Conservation (phyloP, 768 basidiomycete species). For the Boletus reticuloceps region DNA sequence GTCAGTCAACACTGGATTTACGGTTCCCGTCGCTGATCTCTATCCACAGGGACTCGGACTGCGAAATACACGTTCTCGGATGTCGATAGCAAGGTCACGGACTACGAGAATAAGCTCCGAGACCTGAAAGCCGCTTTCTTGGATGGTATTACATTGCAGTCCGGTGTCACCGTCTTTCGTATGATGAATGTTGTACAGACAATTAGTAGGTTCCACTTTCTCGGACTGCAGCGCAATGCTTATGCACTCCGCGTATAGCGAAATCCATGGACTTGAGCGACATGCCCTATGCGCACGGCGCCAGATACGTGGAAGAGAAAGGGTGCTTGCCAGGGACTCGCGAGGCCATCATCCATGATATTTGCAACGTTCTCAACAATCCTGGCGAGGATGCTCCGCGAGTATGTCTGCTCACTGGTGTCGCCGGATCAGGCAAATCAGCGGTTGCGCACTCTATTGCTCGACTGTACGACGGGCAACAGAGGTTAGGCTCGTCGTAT, state of each 20-base stretch:
- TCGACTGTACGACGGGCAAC: slow-evolving; percentile 20
- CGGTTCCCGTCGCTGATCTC: neutral
- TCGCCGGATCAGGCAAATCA: slow-evolving; percentile 32
- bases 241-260: neutral
- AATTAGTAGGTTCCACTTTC: slow-evolving; percentile 1
- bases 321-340: slow-evolving; percentile 20
- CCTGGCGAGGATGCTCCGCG: slow-evolving; percentile 12
- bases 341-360: slow-evolving; percentile 12
- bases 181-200: slow-evolving; percentile 14
- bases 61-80: slow-evolving; percentile 17
- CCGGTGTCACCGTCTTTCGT: slow-evolving; percentile 19
- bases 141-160: slow-evolving; percentile 12
- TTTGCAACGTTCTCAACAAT: slow-evolving; percentile 16
- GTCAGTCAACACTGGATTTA: slow-evolving; percentile 1
- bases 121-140: slow-evolving; percentile 18
- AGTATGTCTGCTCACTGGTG: slow-evolving; percentile 28
- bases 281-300: slow-evolving; percentile 23
- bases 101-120: slow-evolving; percentile 17
- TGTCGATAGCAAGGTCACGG: slow-evolving; percentile 15
- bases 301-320: slow-evolving; percentile 22
- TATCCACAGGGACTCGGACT: slow-evolving; percentile 10
- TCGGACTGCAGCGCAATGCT: neutral
- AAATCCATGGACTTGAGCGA: slow-evolving; percentile 17
- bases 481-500: slow-evolving; percentile 32
- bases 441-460: slow-evolving; percentile 32